These are phyloP conservation scores for Aaosphaeria pasadenensis DNA, from an alignment of 2,329 filamentous ascomycete genomes.

Conservation along the genomic window DNA sequence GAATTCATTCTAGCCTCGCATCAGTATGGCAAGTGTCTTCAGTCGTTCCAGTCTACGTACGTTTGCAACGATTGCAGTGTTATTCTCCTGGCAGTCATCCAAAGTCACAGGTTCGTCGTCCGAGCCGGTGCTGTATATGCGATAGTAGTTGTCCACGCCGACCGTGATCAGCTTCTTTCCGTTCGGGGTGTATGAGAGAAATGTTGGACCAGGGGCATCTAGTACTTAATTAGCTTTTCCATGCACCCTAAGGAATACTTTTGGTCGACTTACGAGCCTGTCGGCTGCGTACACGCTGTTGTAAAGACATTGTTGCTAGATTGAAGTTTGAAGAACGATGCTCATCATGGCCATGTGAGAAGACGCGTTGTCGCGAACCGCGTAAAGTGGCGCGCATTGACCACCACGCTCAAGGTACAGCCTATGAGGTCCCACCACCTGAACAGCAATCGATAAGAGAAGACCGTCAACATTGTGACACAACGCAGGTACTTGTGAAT, in stretches of 20 bases:
- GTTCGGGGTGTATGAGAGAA: slow-evolving; percentile 84
- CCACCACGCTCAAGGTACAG: background rate
- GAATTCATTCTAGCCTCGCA: slow-evolving; percentile 60
- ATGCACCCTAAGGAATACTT: background rate
- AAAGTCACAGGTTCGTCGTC: slow-evolving; percentile 91
- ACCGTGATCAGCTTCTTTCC: slow-evolving; percentile 85
- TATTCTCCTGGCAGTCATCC: slow-evolving; percentile 86
- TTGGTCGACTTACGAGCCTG: slow-evolving; percentile 27
- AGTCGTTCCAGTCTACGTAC: slow-evolving; percentile 37
- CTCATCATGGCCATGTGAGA: no score
- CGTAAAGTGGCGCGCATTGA: slow-evolving; percentile 8
- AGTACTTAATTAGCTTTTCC: background rate
- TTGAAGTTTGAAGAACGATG: background rate
- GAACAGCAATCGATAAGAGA: no score
- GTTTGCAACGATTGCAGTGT: slow-evolving; percentile 72
- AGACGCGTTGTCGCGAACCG: background rate
- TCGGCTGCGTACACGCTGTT: slow-evolving; percentile 23
- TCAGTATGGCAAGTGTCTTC: slow-evolving; percentile 12
- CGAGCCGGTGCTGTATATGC: slow-evolving; percentile 86
- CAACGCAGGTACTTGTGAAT: no score
- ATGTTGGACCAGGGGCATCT: slow-evolving; percentile 85
- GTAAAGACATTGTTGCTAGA: slow-evolving; percentile 11
- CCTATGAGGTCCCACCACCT: background rate
- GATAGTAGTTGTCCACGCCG: slow-evolving; percentile 89
- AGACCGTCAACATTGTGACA: no score